Evolutionary conservation across 306 rosid species (phyloP), one percentile per base, ranked within the genome.

Genomic region (Hylodesmum podocarpum): DNA sequence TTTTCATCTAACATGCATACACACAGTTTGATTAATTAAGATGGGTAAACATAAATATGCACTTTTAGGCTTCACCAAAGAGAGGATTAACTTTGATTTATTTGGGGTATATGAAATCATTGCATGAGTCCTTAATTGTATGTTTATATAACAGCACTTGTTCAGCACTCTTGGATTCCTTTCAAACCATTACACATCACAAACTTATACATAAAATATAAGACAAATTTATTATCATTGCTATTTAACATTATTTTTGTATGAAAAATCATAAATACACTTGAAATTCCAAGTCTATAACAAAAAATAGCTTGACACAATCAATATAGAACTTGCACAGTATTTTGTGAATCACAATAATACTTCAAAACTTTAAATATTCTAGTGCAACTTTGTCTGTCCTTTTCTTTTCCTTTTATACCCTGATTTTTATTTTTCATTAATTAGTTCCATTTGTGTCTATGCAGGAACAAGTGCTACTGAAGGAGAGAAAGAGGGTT

Each of bases 401-500:
- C 24, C 16, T 15, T 46, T 3, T 5, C 34, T 15, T 0, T 28
- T 67, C 12, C 22, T 54, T 72, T 15, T 22, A 24, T 6, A 6
- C 36, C 40, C 9, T 36, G 25, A n/a, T 53, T 72, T 25, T 57
- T 46, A 13, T 9, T 47, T 46, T 22, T 46, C 24, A 16, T 27
- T 27, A 58, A 13, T 18, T 24, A 57, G 3, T 9, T 62, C 6
- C n/a, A 1, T 57, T 11, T 51, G 15, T 73, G 6, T 28, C 25
- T 18, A 41, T 58, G 84, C 80, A 88, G 94, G 78, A 76, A 75
- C 55, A 0, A 84, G 78, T 58, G 29, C 70, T 0, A 80, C 43
- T 2, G 81, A 75, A 12, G 91, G 84, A 68, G 96, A 94, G 21
- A 91, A 84, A 25, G 97, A 94, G 29, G 82, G 93, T 69, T 94